Evolutionary conservation across 2,329 filamentous ascomycete species (phyloP).

Genomic region (Macrophomina pseudophaseolina): DNA sequence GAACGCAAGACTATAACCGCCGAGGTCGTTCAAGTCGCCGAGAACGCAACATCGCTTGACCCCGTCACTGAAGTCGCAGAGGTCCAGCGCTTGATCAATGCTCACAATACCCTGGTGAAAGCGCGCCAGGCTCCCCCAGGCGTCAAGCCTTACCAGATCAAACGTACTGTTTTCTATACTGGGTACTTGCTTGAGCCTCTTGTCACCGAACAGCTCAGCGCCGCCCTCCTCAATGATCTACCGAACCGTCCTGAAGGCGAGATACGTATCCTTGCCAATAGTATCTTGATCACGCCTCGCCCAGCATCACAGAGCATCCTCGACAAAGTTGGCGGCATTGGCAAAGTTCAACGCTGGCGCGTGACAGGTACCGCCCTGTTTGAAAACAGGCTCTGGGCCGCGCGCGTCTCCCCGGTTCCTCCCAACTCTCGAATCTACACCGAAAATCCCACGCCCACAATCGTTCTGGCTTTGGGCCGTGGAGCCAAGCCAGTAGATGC

Average conservation of each 20-base stretch:
- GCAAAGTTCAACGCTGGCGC: conserved; percentile 82
- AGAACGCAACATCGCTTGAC: conserved; percentile 74
- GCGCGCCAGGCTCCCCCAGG: conserved; percentile 51
- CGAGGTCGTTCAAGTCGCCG: conserved; percentile 86
- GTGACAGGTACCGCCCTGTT: conserved; percentile 76
- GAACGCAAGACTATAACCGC: conserved; percentile 70
- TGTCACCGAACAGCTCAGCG: conserved; percentile 73
- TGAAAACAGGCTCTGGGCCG: conserved; percentile 88
- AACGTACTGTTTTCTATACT: conserved; percentile 88
- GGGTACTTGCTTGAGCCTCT: conserved; percentile 80
- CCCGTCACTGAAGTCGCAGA: conserved; percentile 80
- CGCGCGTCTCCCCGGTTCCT: conserved; percentile 73
- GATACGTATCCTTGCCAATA: conserved; percentile 82
- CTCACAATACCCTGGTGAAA: conserved; percentile 72
- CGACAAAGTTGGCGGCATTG: conserved; percentile 84
- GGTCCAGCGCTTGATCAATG: conserved; percentile 87
- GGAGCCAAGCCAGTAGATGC: conserved; percentile 80
- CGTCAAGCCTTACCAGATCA: conserved; percentile 68
- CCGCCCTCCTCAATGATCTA: conserved; percentile 48
- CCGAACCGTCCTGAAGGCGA: conserved; percentile 71
- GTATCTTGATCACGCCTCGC: conserved; percentile 85
- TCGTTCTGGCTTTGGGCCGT: conserved; percentile 81
- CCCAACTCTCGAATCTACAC: conserved; percentile 71
- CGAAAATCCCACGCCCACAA: conserved; percentile 76
- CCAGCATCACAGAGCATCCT: conserved; percentile 74